Base-by-base conservation (phyloP, 2,329 filamentous ascomycete genomes). In the Didymella segeticola region DNA sequence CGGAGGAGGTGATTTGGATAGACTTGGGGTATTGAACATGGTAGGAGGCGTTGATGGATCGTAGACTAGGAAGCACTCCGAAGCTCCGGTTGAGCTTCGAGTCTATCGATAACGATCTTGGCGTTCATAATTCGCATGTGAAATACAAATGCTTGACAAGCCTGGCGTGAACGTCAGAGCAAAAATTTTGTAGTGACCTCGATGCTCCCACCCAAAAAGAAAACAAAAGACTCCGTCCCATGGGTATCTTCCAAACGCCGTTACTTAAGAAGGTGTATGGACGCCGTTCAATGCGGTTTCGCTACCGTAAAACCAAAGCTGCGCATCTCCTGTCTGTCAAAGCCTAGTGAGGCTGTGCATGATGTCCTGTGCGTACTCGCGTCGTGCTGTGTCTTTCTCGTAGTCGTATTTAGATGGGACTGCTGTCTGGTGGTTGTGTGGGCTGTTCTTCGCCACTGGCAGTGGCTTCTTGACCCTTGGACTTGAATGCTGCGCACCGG, bases 381-480 rank as follows among this genome's bases (percentile, higher is more conserved):
- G 9, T 20, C 20, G 12, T 14, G 31, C 11, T 20, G 1, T 29
- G 19, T 42, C 15, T 29, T 23, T 8, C 9, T 17, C 10, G 41
- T n/a, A 22, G 12, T 2, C 12, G 11, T 14, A 2, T 4, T 49
- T 11, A 49, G 25, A 53, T 29, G 2, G 66, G 64, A 33, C 66
- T 68, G 25, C 66, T 69, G 36, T 55, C 60, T 2, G 62, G 59
- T 25, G 58, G 53, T 34, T 61, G 65, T 11, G 47, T 38, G 31
- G 57, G 56, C 17, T 48, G 49, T 12, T 53, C 53, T 30, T 53
- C 58, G 26, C 60, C 54, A 20, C 53, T 50, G 3, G 60, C 37
- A 31, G 64, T 58, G 26, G 73, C 65, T 26, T 72, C 70, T 52
- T 73, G 70, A 48, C 64, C 69, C 57, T 75, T 75, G 39, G 69